Evolutionary conservation across 371 early-diverging fungal species (phyloP), one percentile per base, ranked within the genome.

Genomic region (Lichtheimia ramosa): DNA sequence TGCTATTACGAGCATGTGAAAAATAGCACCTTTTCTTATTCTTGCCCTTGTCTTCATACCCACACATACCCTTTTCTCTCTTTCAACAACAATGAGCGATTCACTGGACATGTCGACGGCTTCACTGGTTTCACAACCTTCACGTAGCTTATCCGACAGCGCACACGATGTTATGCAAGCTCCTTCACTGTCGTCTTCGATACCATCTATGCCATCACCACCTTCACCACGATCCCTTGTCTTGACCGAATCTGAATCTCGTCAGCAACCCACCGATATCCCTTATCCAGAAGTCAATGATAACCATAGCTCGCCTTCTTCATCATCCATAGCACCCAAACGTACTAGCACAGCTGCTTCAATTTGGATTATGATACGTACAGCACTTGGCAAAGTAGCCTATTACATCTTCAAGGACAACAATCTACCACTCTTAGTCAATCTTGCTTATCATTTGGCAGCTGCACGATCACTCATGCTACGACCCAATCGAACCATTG

Each of bases 361-460:
- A 3, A 21, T 43, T 7, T 55, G 42, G 56, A 43, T n/a, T 28
- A 27, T 15, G 14, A 15, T 55, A 2, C 42, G 28, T 6, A 20
- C 52, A 12, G 15, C 43, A 15, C 13, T 46, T 5, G 13, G 34
- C 43, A 12, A n/a, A 20, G n/a, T 60, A 12, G 20, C 23, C 41
- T 41, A 64, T 21, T 69, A 69, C 28, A 54, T 74, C 42, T 79
- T 79, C 57, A 70, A 65, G 51, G 70, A 79, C 53, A 79, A 79
- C 28, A 79, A 73, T 52, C 51, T 75, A 15, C 74, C 76, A 3
- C 43, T 79, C 15, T 27, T 79, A 2, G 50, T 79, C 43, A 73
- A 79, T 39, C 27, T 74, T 12, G 41, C 73, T 6, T 69, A 71
- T 42, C 79, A 75, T 48, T 42, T 70, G 6, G 24, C 58, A 16